Percentiles rank a stretch among this genome's conserved stretches.
Conservation (phyloP, 441 rosid species). For the Croton setiger region DNA sequence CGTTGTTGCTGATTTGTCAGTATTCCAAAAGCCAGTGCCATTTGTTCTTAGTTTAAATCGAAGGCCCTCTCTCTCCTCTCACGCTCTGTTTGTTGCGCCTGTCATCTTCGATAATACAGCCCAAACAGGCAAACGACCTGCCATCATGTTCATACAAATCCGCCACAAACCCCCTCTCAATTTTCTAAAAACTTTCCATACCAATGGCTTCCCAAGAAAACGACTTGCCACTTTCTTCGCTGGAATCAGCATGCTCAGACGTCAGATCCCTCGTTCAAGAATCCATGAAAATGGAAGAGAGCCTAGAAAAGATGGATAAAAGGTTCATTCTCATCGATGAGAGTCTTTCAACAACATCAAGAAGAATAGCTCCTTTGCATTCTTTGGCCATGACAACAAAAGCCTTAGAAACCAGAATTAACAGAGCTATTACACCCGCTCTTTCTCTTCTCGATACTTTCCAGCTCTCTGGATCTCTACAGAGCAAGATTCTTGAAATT, state of each 20-base stretch:
- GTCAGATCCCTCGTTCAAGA: slow-evolving; percentile 37
- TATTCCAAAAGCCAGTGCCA: slow-evolving; percentile 27
- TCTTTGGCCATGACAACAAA: slow-evolving; percentile 47
- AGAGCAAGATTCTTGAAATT: slow-evolving; percentile 34
- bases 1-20: slow-evolving; percentile 24
- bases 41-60: slow-evolving; percentile 39
- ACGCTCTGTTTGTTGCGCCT: not conserved
- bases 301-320: slow-evolving; percentile 37
- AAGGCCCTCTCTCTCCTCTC: slow-evolving; percentile 19
- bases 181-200: not conserved
- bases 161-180: not conserved
- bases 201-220: slow-evolving; percentile 31
- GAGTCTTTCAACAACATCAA: slow-evolving; percentile 38
- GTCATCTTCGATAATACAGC: not conserved
- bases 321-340: slow-evolving; percentile 37
- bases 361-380: slow-evolving; percentile 49
- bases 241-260: slow-evolving; percentile 39
- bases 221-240: slow-evolving; percentile 29
- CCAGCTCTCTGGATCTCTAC: slow-evolving; percentile 45
- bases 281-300: slow-evolving; percentile 32
- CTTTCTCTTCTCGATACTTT: slow-evolving; percentile 45
- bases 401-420: slow-evolving; percentile 60
- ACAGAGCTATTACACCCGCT: slow-evolving; percentile 51
- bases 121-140: not conserved
- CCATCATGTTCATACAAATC: not conserved